Conservation (phyloP, 2,329 filamentous ascomycete genomes). For the Rhinocladiella similis region DNA sequence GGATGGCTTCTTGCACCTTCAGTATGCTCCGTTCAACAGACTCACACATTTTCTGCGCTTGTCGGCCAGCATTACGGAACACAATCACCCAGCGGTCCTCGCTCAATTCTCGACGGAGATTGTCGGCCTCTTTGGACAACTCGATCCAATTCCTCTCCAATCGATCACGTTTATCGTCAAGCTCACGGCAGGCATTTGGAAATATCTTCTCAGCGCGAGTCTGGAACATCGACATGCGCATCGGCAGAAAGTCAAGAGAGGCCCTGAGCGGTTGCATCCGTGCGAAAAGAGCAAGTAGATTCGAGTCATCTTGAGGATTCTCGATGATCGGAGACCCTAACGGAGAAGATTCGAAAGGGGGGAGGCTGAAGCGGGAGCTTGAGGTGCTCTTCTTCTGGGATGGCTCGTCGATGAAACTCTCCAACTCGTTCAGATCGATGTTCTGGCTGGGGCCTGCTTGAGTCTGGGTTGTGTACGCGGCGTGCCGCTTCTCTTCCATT, state of each 20-base stretch:
- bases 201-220: constrained; percentile 75
- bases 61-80: constrained; percentile 86
- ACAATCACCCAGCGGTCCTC: constrained; percentile 96
- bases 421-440: constrained; percentile 81
- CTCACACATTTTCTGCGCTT: constrained; percentile 95
- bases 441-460: constrained; percentile 60
- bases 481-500: constrained; percentile 94
- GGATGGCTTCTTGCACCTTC: constrained; percentile 79
- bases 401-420: constrained; percentile 91
- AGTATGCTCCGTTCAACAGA: constrained; percentile 84
- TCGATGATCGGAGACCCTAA: constrained; percentile 43
- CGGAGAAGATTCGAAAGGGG: constrained; percentile 52
- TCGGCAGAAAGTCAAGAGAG: constrained; percentile 91
- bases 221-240: constrained; percentile 87
- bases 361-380: constrained; percentile 66
- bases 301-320: constrained; percentile 75
- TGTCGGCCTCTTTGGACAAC: constrained; percentile 86
- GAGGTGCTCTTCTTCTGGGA: constrained; percentile 52
- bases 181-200: constrained; percentile 85
- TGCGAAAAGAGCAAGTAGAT: constrained; percentile 84
- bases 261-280: constrained; percentile 92
- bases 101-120: constrained; percentile 81
- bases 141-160: constrained; percentile 86
- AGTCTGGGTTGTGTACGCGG: constrained; percentile 64
- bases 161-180: constrained; percentile 71